A percentile compares a stretch with the other conserved stretches of the same genome.
These are phyloP conservation scores for Neonectria magnoliae DNA, from an alignment of 2,329 filamentous ascomycete genomes.

Conservation along the genomic window DNA sequence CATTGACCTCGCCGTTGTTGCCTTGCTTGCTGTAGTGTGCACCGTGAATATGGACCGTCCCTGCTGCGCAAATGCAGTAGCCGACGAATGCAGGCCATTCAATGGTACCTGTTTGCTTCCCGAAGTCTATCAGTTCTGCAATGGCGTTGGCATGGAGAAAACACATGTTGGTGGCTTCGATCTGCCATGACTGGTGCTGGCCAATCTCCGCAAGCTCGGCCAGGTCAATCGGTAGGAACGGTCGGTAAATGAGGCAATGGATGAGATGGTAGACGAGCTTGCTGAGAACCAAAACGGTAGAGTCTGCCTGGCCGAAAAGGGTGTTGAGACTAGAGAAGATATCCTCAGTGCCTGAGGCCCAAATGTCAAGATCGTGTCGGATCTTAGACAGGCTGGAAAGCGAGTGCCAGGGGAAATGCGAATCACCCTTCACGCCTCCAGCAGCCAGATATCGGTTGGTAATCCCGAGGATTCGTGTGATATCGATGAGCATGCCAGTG, in stretches of 20 bases:
- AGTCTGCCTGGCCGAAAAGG: constrained; percentile 81
- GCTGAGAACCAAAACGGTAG: constrained; percentile 81
- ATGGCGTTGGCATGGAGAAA: constrained; percentile 89
- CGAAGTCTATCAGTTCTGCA: constrained; percentile 82
- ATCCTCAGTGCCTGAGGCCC: constrained; percentile 84
- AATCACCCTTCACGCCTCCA: constrained; percentile 87
- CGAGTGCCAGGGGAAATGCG: constrained; percentile 91
- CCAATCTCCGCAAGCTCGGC: constrained; percentile 81
- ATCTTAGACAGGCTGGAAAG: constrained; percentile 88
- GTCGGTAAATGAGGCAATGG: constrained; percentile 86
- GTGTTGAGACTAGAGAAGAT: constrained; percentile 79
- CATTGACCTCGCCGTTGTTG: constrained; percentile 63
- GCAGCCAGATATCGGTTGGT: constrained; percentile 87
- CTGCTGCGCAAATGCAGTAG: constrained; percentile 87
- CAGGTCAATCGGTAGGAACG: constrained; percentile 86
- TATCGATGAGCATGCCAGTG: constrained; percentile 84
- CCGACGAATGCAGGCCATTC: constrained; percentile 90
- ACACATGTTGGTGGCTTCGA: constrained; percentile 88
- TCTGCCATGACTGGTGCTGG: constrained; percentile 92
- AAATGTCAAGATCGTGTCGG: constrained; percentile 83
- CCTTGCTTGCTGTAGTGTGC: constrained; percentile 75
- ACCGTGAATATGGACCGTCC: constrained; percentile 88
- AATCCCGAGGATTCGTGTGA: constrained; percentile 81
- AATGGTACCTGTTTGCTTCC: constrained; percentile 76
- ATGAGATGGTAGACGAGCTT: constrained; percentile 89